Evolutionary conservation across 2,329 filamentous ascomycete species (phyloP).

Genomic region (Nemania diffusa): DNA sequence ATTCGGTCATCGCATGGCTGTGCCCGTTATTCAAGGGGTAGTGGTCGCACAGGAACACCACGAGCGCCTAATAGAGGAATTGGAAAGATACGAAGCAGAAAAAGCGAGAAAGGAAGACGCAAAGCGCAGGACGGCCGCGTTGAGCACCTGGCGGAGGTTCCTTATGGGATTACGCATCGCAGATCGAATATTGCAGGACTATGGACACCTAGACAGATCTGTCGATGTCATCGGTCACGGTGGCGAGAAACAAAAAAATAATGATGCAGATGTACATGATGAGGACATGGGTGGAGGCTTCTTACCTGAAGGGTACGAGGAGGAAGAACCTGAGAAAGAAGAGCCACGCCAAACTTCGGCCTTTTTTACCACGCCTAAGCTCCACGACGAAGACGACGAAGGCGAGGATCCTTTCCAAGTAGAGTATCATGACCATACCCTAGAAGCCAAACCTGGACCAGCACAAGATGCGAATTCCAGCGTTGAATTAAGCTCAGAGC

Average conservation of each 20-base stretch:
- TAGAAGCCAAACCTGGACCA: slow-evolving; percentile 20
- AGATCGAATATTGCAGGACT: slow-evolving; percentile 79
- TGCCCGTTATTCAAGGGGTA: slow-evolving; percentile 90
- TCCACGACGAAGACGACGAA: slow-evolving; percentile 43
- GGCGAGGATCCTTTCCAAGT: slow-evolving; percentile 46
- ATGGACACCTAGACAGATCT: slow-evolving; percentile 69
- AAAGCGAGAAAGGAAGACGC: slow-evolving; percentile 81
- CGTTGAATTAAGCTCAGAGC: slow-evolving; percentile 24
- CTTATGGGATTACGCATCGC: slow-evolving; percentile 86
- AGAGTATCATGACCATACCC: slow-evolving; percentile 41
- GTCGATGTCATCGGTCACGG: slow-evolving; percentile 66
- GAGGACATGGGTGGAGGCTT: slow-evolving; percentile 70
- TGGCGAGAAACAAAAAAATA: slow-evolving; percentile 37
- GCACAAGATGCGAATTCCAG: slow-evolving; percentile 17
- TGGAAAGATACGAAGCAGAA: slow-evolving; percentile 81
- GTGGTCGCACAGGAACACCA: slow-evolving; percentile 87
- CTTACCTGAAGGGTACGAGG: slow-evolving; percentile 54
- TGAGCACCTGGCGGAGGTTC: slow-evolving; percentile 87
- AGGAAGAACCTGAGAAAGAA: slow-evolving; percentile 35
- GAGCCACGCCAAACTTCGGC: slow-evolving; percentile 40
- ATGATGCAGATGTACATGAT: slow-evolving; percentile 35
- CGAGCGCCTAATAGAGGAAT: slow-evolving; percentile 78
- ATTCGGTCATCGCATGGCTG: slow-evolving; percentile 92
- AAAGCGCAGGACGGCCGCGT: slow-evolving; percentile 78
- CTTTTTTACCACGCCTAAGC: slow-evolving; percentile 39